Conservation (phyloP, 1,284 basidiomycete genomes). For the Ceraceosorus bombacis region DNA sequence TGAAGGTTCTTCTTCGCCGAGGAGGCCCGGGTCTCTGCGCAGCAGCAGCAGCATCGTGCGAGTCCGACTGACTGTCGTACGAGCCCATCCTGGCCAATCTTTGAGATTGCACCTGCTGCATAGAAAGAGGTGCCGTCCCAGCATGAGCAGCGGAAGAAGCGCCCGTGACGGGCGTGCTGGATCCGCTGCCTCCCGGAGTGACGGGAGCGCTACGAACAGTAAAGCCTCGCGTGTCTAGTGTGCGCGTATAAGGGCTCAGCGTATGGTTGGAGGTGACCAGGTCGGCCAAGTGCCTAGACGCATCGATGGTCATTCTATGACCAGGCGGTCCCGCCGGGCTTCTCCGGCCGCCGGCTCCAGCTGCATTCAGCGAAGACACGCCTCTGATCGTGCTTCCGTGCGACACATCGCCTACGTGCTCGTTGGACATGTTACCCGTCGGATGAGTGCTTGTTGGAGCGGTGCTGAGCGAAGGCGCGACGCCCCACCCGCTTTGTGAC, state of each 20-base stretch:
- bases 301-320: constrained; percentile 19
- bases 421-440: no score
- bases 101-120: no score
- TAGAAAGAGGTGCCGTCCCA: no score
- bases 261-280: constrained; percentile 42
- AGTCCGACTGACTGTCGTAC: no score
- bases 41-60: no score
- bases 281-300: constrained; percentile 36
- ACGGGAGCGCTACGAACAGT: constrained; percentile 39
- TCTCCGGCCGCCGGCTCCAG: background rate
- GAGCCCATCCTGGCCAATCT: no score
- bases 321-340: background rate
- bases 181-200: constrained; percentile 20
- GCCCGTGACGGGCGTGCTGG: background rate
- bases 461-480: constrained; percentile 4
- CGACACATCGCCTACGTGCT: no score
- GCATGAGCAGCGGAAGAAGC: no score
- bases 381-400: constrained; percentile 2
- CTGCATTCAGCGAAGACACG: background rate
- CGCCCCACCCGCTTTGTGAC: background rate
- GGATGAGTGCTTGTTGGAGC: constrained; percentile 10
- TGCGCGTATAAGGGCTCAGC: constrained; percentile 37
- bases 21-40: no score
- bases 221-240: constrained; percentile 32
- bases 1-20: no score